Evolutionary conservation across 2,329 filamentous ascomycete species (phyloP).

Genomic region (Aspergillus udagawae): DNA sequence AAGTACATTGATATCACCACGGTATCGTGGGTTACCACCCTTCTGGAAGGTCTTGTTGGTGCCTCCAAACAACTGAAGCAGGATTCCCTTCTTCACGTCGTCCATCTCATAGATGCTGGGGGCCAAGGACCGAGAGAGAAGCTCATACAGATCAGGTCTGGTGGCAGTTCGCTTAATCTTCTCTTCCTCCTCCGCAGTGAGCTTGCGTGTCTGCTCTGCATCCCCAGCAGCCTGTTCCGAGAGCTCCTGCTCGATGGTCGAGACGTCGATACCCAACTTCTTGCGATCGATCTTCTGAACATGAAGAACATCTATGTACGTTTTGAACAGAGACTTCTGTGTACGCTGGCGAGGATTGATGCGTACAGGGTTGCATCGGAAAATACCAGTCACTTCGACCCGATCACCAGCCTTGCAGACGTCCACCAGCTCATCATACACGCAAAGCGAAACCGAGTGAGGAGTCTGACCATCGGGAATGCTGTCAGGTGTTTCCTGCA

Average conservation of each 20-base stretch:
- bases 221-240: conserved; percentile 67
- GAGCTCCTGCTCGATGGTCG: conserved; percentile 79
- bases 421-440: conserved; percentile 95
- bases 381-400: conserved; percentile 93
- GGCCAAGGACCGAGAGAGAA: conserved; percentile 83
- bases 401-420: conserved; percentile 97
- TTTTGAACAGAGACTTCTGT: conserved; percentile 96
- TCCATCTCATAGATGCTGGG: conserved; percentile 98
- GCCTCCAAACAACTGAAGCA: conserved; percentile 93
- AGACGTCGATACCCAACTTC: conserved; percentile 83
- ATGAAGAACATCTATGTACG: conserved; percentile 91
- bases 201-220: conserved; percentile 77
- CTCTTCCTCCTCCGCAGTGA: conserved; percentile 80
- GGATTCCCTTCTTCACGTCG: conserved; percentile 96
- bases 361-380: conserved; percentile 88
- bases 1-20: conserved; percentile 95
- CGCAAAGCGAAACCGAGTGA: conserved; percentile 92
- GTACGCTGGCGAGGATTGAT: conserved; percentile 90
- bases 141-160: conserved; percentile 85
- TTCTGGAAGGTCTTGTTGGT: conserved; percentile 98
- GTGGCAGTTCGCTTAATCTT: conserved; percentile 79
- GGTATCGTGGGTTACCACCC: conserved; percentile 89
- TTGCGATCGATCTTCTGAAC: conserved; percentile 96
- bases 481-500: conserved; percentile 94
- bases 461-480: conserved; percentile 95